These are phyloP conservation scores for Taiozyma sp. DNA, from an alignment of 1,139 yeast species.

Conservation along the genomic window DNA sequence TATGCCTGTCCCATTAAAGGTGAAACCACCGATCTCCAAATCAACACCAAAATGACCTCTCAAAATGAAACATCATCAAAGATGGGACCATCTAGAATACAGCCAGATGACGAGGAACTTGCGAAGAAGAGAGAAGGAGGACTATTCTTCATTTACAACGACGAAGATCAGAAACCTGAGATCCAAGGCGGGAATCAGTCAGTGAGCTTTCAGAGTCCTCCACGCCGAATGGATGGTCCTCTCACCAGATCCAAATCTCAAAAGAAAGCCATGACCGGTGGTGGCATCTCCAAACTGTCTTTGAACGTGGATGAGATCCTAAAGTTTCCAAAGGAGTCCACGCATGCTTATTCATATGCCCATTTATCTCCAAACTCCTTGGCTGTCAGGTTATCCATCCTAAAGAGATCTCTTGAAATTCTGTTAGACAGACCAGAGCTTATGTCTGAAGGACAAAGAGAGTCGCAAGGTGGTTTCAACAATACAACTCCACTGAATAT, in stretches of 20 bases:
- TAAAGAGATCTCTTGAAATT: constrained; percentile 73
- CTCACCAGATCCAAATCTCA: constrained; percentile 3
- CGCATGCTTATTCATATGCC: constrained; percentile 84
- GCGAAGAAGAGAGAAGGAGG: neutral
- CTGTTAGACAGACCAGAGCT: constrained; percentile 58
- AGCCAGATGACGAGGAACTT: neutral
- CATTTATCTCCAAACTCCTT: constrained; percentile 77
- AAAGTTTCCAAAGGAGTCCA: constrained; percentile 70
- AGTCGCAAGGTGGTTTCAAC: constrained; percentile 1
- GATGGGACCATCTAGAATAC: neutral
- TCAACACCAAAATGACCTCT: neutral
- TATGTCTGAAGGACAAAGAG: constrained; percentile 20
- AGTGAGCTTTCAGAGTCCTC: neutral
- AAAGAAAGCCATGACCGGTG: constrained; percentile 5
- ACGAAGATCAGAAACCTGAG: constrained; percentile 12
- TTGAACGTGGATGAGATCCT: constrained; percentile 32
- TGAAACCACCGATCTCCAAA: constrained; percentile 1
- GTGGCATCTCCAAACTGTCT: constrained; percentile 22
- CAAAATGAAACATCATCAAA: neutral
- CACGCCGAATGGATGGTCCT: neutral
- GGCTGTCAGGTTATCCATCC: constrained; percentile 68
- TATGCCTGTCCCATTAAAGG: constrained; percentile 22
- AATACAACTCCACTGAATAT: constrained; percentile 16
- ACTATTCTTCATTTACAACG: constrained; percentile 9
- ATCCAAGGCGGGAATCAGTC: neutral